Base-by-base conservation (phyloP, 108 stramenopile genomes). In the Cylindrotheca fusiformis region DNA sequence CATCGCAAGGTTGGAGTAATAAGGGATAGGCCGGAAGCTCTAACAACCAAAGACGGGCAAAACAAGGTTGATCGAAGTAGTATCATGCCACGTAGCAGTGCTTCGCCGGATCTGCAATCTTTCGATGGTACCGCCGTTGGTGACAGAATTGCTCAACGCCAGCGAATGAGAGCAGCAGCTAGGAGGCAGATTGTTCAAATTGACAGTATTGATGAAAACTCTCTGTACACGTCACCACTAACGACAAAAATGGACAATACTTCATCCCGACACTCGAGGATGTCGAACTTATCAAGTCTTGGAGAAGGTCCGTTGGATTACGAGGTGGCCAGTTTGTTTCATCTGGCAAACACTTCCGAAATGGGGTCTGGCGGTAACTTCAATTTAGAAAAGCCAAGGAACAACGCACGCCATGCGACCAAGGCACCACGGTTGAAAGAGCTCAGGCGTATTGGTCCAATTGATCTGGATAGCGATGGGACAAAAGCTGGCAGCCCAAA, bases 61-160 rank as follows among this genome's bases (percentile, higher is more conserved):
- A 65, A 32, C 18, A 20, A 52, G 27, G 24, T 28, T 29, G 23
- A 52, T 46, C 22, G n/a, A 8, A 28, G 28, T 4, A 31, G 50
- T 5, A 52, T 52, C 17, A 50, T 72, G 21, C 36, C 36, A 10
- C 71, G 63, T 14, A 52, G 63, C 4, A 48, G 67, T 8, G 68
- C 72, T 14, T 52, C 64, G 30, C 31, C 71, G 52, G 71, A 78
- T 17, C 58, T 48, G 19, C 51, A 48, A 47, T 78, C 77, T 2
- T 53, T 78, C n/a, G 77, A 67, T 3, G 64, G 72, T 30, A 78
- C 77, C 1, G 60, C 71, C 1, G 21, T 72, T 14, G 77, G 77
- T 8, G 77, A 78, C 1, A 58, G 52, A 0, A 72, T 65, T 8
- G 61, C 60, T 24, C 63, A 59, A 46, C 50, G 57, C 29, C 4